Conservation (phyloP, 352 stramenopile species). For the Phytophthora parvispora region DNA sequence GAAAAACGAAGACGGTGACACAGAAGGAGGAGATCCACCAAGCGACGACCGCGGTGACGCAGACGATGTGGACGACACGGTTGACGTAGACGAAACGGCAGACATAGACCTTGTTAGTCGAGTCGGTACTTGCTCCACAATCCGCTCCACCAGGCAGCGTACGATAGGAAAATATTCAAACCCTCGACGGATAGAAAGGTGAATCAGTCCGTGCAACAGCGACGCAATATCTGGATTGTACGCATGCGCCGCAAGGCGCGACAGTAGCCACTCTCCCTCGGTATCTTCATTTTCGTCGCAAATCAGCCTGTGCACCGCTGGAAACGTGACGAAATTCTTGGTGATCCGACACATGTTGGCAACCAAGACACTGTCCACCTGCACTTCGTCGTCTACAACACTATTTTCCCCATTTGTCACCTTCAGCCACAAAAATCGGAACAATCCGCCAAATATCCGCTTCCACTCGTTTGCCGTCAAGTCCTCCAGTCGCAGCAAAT, state of each 20-base stretch:
- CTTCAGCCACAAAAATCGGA: constrained; percentile 57
- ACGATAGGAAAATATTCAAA: constrained; percentile 58
- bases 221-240: constrained; percentile 77
- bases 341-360: constrained; percentile 80
- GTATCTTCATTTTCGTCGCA: constrained; percentile 43
- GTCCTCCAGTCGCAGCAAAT: constrained; percentile 73
- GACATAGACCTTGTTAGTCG: constrained; percentile 37
- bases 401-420: neutral
- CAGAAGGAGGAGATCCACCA: constrained; percentile 23
- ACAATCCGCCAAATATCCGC: constrained; percentile 75
- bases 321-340: constrained; percentile 78
- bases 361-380: constrained; percentile 67
- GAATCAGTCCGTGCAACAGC: constrained; percentile 71
- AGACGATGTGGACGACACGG: constrained; percentile 52
- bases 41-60: constrained; percentile 42
- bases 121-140: constrained; percentile 55
- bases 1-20: constrained; percentile 38
- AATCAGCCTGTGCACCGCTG: constrained; percentile 69
- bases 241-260: constrained; percentile 53
- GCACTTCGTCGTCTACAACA: constrained; percentile 30
- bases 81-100: constrained; percentile 52
- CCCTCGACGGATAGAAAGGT: constrained; percentile 62
- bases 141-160: constrained; percentile 59
- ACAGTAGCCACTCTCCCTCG: constrained; percentile 53
- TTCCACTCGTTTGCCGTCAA: constrained; percentile 75